phyloP scores from a whole-genome alignment of 2,329 filamentous ascomycete species.

The Fusarium sp. region DNA sequence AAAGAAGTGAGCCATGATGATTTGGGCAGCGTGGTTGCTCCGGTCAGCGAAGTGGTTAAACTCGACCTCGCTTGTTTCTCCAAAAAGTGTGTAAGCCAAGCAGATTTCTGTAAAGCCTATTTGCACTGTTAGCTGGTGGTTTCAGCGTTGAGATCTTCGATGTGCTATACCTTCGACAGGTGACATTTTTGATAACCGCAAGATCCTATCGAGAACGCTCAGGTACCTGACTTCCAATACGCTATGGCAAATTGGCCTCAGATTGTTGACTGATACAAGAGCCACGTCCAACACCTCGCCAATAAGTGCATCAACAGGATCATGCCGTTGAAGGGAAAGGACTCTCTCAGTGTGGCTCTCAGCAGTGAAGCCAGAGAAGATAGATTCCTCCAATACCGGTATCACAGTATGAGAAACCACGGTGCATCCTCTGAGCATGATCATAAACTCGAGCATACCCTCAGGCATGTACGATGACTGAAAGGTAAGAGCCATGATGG shows the following conservation, averaged over 20 bases:
- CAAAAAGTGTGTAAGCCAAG: constrained; percentile 6
- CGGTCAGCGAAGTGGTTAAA: constrained; percentile 20
- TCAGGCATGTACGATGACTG: constrained; percentile 50
- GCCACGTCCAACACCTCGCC: not conserved
- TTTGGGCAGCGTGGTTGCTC: constrained; percentile 11
- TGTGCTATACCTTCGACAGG: constrained; percentile 5
- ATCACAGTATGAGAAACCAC: constrained; percentile 9
- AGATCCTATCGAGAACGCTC: not conserved
- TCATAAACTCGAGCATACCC: constrained; percentile 50
- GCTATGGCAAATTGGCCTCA: constrained; percentile 16
- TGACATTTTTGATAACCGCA: not conserved
- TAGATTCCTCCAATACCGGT: not conserved
- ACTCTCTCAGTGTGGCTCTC: constrained; percentile 11
- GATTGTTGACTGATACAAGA: not conserved
- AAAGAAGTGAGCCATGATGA: constrained; percentile 29
- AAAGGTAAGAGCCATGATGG: constrained; percentile 47
- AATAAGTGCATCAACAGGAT: not conserved
- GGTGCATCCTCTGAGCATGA: constrained; percentile 46
- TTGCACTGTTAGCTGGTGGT: not conserved
- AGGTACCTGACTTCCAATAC: constrained; percentile 15
- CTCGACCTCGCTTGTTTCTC: constrained; percentile 1
- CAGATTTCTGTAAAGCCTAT: not conserved
- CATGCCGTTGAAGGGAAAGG: not conserved
- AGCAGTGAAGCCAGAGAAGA: constrained; percentile 9
- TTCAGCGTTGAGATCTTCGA: accelerated